A percentile compares a stretch with the other conserved stretches of the same genome.
These are phyloP conservation scores for Trichosporon coremiiforme DNA, from an alignment of 1,284 basidiomycete genomes.

Conservation along the genomic window DNA sequence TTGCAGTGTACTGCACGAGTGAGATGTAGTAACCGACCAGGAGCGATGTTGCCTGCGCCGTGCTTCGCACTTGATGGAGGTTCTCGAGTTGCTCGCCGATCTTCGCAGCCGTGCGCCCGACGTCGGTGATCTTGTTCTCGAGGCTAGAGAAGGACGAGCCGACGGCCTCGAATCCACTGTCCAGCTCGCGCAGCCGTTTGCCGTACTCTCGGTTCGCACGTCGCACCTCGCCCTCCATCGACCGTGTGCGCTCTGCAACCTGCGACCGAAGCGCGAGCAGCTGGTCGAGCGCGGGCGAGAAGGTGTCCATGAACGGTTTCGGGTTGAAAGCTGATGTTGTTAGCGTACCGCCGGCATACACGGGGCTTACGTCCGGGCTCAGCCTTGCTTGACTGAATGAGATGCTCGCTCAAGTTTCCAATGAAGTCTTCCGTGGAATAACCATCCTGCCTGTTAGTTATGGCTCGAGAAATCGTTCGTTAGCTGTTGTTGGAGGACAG, in stretches of 20 bases:
- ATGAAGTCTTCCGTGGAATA: conserved; percentile 92
- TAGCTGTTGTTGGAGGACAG: no score
- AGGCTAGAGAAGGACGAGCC: conserved; percentile 79
- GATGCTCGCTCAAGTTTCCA: conserved; percentile 76
- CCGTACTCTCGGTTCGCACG: conserved; percentile 91
- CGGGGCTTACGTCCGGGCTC: conserved; percentile 73
- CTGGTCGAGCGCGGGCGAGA: conserved; percentile 84
- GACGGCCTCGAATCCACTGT: conserved; percentile 89
- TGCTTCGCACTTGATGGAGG: conserved; percentile 85
- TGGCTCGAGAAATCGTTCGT: not conserved
- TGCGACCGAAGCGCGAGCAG: conserved; percentile 82
- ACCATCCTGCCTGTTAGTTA: conserved; percentile 65
- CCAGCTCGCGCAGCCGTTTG: conserved; percentile 86
- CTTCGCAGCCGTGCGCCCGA: conserved; percentile 89
- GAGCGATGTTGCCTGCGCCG: conserved; percentile 91
- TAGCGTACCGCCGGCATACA: not conserved
- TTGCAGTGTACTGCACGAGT: conserved; percentile 81
- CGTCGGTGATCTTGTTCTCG: conserved; percentile 85
- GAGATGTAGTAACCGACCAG: conserved; percentile 95
- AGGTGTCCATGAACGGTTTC: conserved; percentile 85
- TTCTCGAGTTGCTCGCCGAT: conserved; percentile 97
- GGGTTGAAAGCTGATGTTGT: conserved; percentile 78
- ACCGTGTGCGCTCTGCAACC: conserved; percentile 82
- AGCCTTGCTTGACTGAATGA: conserved; percentile 78
- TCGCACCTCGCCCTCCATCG: conserved; percentile 87